Evolutionary conservation across 176 grass and related monocot species (phyloP).

Genomic region (Paspalum notatum): DNA sequence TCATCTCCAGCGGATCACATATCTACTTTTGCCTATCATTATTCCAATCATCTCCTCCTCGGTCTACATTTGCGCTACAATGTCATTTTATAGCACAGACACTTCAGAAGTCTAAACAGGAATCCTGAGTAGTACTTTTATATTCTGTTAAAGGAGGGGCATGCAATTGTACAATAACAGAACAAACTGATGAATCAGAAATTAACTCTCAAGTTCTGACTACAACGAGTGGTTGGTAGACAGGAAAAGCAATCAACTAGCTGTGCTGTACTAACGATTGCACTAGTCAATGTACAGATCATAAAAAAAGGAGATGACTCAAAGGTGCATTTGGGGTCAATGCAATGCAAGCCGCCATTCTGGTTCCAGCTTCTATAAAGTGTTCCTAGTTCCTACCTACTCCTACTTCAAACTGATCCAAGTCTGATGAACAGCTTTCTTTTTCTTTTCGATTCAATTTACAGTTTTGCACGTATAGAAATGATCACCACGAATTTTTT

Average conservation of each 20-base stretch:
- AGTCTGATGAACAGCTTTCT: background rate
- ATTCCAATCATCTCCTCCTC: too few species aligned
- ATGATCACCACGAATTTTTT: background rate
- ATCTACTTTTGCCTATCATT: too few species aligned
- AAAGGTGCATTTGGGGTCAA: conserved; percentile 11
- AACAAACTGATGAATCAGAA: background rate
- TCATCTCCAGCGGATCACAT: too few species aligned
- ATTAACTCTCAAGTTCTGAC: background rate
- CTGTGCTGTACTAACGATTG: background rate
- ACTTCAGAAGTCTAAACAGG: background rate
- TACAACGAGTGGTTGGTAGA: background rate
- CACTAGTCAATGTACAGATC: background rate
- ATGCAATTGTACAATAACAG: background rate
- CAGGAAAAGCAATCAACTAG: background rate
- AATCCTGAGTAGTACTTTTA: background rate
- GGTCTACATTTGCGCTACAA: too few species aligned
- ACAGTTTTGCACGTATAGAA: background rate
- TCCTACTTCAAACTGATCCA: background rate
- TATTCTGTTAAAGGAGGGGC: background rate
- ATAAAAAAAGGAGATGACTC: background rate
- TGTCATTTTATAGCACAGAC: too few species aligned
- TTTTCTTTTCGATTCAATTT: background rate
- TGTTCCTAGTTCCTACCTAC: too few species aligned
- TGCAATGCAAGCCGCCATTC: conserved; percentile 23
- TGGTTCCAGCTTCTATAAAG: background rate